Evolutionary conservation across 345 rosid genomes (phyloP).

Genomic region (Eutrema heterophyllum): DNA sequence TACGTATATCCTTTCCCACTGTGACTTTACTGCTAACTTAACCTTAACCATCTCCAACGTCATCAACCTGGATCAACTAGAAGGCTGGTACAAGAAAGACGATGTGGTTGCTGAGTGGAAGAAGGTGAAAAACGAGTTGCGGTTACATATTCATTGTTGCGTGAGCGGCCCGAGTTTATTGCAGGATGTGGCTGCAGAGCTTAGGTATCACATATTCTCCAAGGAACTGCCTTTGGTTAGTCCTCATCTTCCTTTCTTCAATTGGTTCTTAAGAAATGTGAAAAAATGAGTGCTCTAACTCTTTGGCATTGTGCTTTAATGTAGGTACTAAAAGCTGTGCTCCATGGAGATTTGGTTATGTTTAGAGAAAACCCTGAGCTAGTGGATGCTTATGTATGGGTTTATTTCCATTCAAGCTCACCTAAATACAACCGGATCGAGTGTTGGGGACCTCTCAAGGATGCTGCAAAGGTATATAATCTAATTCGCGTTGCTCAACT

Average conservation of each 20-base stretch:
- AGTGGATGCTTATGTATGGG: constrained; percentile 63
- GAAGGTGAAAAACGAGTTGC: constrained; percentile 50
- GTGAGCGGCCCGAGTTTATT: constrained; percentile 70
- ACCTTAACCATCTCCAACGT: constrained; percentile 74
- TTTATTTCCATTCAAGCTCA: constrained; percentile 79
- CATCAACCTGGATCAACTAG: constrained; percentile 72
- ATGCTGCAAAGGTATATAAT: constrained; percentile 57
- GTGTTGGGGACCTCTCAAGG: constrained; percentile 82
- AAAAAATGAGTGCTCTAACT: not conserved
- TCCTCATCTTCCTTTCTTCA: not conserved
- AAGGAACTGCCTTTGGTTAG: constrained; percentile 88
- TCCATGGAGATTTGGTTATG: constrained; percentile 72
- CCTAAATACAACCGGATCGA: constrained; percentile 65
- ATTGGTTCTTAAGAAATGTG: not conserved
- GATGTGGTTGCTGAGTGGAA: constrained; percentile 98
- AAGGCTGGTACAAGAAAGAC: constrained; percentile 86
- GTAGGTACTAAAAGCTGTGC: constrained; percentile 75
- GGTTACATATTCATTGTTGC: constrained; percentile 73
- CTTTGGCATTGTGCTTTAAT: not conserved
- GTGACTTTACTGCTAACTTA: constrained; percentile 86
- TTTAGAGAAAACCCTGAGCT: constrained; percentile 69
- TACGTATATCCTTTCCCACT: constrained; percentile 82
- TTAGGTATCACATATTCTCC: constrained; percentile 87
- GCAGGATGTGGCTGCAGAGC: constrained; percentile 75
- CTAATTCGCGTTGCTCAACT: not conserved